Evolutionary conservation across 495 filamentous ascomycete genomes (phyloP), one percentile per base, ranked within the genome.

Genomic region (Hypoxylon subgilvum): DNA sequence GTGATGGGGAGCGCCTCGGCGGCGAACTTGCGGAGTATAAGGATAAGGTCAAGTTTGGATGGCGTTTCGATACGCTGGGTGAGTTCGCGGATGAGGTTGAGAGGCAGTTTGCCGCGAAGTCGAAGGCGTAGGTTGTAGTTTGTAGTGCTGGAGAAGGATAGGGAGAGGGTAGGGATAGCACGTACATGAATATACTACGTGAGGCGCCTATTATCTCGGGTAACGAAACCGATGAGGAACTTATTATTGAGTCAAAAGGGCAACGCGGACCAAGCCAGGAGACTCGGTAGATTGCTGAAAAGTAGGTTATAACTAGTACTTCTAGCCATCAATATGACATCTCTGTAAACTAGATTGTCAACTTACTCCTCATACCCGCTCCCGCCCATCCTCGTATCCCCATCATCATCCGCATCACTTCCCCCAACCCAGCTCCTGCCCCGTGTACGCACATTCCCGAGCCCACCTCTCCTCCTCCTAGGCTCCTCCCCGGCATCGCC

Each of bases 81-180:
- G 85, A 89, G 48, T 84, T 93, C 79, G 89, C 88, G 13, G 83
- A 84, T 56, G 83, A 84, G 42, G 83, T 91, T 21, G 86, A 87
- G 57, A 63, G 71, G 32, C 73, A 78, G 65, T 76, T 78, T 69
- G 61, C 62, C 44, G 57, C 35, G 17, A 68, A 67, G 54, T 48
- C 28, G 32, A 66, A 66, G 64, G 18, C 45, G 23, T 65, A 44
- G 54, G n/a, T n/a, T n/a, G n/a, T n/a, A n/a, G n/a, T n/a, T n/a
- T n/a, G n/a, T n/a, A n/a, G n/a, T n/a, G n/a, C n/a, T n/a, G n/a
- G 21, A 42, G 43, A 39, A 21, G 6, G 8, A 41, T n/a, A 5
- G 10, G 5, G 16, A 23, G 6, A 40, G 10, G 22, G 2, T 4
- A 19, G 13, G 22, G 12, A 32, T 32, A 44, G 13, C 30, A 19